Evolutionary conservation across 257 asterid species (phyloP), one percentile per base, ranked within the genome.

Genomic region (Plantago major): DNA sequence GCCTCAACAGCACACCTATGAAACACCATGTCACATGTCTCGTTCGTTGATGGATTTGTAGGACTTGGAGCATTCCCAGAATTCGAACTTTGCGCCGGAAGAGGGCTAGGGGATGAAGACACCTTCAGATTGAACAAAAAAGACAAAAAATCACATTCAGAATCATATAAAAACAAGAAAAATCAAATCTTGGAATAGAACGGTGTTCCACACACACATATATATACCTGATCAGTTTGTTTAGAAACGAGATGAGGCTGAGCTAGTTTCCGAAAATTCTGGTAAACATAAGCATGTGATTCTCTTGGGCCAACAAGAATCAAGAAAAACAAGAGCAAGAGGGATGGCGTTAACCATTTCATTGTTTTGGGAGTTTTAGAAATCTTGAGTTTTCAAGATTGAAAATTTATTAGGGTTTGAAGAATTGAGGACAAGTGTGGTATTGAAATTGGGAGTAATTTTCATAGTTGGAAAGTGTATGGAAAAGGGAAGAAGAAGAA

Each of bases 1-100:
- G 60, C 74, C 71, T 66, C 73, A 53, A 78, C 52, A 46, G 22
- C 71, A 69, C 95, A 86, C 73, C 78, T 71, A 42, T 60, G 52
- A 45, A 52, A 38, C 42, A 64, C 75, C 62, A n/a, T 8, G 7
- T 69, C 79, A 37, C 89, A 81, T 10, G 37, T 53, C 37, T 28
- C 73, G 12, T 10, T n/a, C 58, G 51, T 13, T 46, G 66, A 53
- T 9, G 33, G 61, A 17, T 65, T 59, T 28, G 6, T 30, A 13
- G 67, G 76, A 49, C 67, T 62, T 38, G 44, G 67, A 51, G 58
- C 61, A n/a, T n/a, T 48, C 72, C 68, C 68, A 14, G 67, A 42
- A 26, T 19, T 45, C 64, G 42, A 15, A 45, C 64, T 74, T 7
- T 43, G 61, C 43, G 26, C 55, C 1, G 75, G 73, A 56, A 30